A percentile compares a stretch with the other conserved stretches of the same genome.
phyloP scores from a whole-genome alignment of 1,139 yeast species.

The Scheffersomyces illinoinensis region DNA sequence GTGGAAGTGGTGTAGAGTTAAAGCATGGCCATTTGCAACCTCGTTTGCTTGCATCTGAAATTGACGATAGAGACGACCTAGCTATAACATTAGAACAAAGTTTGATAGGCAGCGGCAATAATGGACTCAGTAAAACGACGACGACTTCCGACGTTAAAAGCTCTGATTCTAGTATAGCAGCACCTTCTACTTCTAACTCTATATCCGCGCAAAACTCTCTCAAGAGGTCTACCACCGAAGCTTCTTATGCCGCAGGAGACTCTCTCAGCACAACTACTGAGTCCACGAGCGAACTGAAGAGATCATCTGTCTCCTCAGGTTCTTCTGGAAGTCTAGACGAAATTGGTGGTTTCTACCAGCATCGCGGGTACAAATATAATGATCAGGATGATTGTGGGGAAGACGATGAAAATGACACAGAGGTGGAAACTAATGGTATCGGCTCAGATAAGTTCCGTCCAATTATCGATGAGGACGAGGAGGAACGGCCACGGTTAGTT shows the following conservation, averaged over 20 bases:
- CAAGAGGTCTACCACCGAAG: slow-evolving; percentile 32
- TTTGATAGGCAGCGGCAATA: slow-evolving; percentile 1
- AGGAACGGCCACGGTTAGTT: slow-evolving; percentile 50
- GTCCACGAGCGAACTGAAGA: slow-evolving; percentile 10
- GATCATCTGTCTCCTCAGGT: slow-evolving; percentile 21
- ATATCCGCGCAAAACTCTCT: slow-evolving; percentile 25
- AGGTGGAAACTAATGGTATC: slow-evolving; percentile 11
- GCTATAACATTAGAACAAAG: slow-evolving; percentile 8
- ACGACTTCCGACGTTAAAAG: slow-evolving; percentile 16
- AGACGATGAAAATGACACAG: slow-evolving; percentile 17
- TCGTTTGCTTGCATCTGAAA: slow-evolving; percentile 75
- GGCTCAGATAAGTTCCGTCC: not conserved
- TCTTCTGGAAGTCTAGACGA: slow-evolving; percentile 30
- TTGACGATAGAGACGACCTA: slow-evolving; percentile 58
- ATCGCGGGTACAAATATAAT: slow-evolving; percentile 38
- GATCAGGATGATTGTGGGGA: slow-evolving; percentile 21
- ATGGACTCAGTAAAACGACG: not conserved
- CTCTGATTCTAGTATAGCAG: slow-evolving; percentile 22
- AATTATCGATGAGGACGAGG: slow-evolving; percentile 26
- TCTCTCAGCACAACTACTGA: slow-evolving; percentile 23
- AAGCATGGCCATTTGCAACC: slow-evolving; percentile 76
- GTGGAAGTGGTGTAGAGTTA: slow-evolving; percentile 56
- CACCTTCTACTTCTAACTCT: slow-evolving; percentile 12
- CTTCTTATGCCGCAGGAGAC: slow-evolving; percentile 20
- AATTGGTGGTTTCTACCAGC: slow-evolving; percentile 43